Evolutionary conservation across 2,329 filamentous ascomycete species (phyloP).

Genomic region (Sporothrix schenckii): DNA sequence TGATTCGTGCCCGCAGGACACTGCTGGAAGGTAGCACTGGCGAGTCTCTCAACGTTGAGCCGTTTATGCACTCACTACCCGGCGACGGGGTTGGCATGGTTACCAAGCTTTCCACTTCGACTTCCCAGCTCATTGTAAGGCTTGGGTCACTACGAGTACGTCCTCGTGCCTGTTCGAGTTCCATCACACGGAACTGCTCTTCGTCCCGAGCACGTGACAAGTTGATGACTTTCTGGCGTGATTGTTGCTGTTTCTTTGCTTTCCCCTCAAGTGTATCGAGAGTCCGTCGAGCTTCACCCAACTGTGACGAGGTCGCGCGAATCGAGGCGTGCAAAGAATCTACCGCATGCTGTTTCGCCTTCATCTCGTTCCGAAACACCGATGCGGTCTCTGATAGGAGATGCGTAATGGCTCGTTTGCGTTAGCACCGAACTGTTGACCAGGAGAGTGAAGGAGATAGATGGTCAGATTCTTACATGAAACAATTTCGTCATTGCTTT

Average conservation of each 20-base stretch:
- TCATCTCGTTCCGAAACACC: constrained; percentile 78
- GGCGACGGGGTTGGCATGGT: constrained; percentile 37
- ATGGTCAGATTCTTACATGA: constrained; percentile 61
- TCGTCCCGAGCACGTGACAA: constrained; percentile 73
- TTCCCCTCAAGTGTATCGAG: constrained; percentile 71
- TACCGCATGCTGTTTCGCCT: constrained; percentile 79
- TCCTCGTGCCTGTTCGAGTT: constrained; percentile 50
- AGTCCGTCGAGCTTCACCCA: constrained; percentile 74
- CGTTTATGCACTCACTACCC: constrained; percentile 42
- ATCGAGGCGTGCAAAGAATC: constrained; percentile 81
- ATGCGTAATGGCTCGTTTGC: constrained; percentile 71
- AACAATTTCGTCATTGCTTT: constrained; percentile 79
- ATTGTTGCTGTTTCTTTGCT: constrained; percentile 65
- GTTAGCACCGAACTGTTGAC: constrained; percentile 38
- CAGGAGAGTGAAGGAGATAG: not conserved
- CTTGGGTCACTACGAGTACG: constrained; percentile 48
- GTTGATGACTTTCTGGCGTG: constrained; percentile 74
- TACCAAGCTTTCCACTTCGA: constrained; percentile 53
- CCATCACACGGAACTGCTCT: constrained; percentile 60
- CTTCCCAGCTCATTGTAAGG: constrained; percentile 56
- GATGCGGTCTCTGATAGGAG: constrained; percentile 77
- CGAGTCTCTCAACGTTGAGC: constrained; percentile 38
- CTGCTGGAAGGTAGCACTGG: constrained; percentile 60
- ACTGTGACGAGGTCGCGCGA: constrained; percentile 74
- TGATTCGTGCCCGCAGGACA: constrained; percentile 67